Base-by-base conservation (phyloP, 257 asterid genomes). In the Henckelia pumila region DNA sequence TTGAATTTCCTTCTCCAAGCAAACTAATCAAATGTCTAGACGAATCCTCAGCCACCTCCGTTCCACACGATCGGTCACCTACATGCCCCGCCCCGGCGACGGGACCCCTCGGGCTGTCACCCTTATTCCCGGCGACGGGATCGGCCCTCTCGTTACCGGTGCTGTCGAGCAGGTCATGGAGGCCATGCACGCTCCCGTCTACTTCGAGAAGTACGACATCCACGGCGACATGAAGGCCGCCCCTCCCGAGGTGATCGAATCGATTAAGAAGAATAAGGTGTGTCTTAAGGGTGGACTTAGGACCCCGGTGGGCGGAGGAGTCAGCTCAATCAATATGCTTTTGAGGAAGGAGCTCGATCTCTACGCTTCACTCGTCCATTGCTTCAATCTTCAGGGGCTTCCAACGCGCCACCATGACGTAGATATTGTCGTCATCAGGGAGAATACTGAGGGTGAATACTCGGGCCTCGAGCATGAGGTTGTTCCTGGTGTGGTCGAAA, bases 401-500 rank as follows among this genome's bases (percentile, higher is more conserved):
- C 89, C 91, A 25, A 94, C 97, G 3, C 84, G 97, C 14, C 97
- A 94, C 70, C 81, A 91, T 2, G 82, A 82, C 63, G 99, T 91
- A 6, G 84, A 94, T 71, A 91, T 94, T 67, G 97, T 94, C 55
- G 97, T 91, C 63, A 91, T 94, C 55, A 77, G 99, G 80, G 99
- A 94, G 80, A 94, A 94, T 20, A 94, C 99, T 0, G 99, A 94
- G 80, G 99, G 99, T 1, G 99, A 94, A 64, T 94, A 94, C 74
- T 79, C 96, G 0, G 99, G 99, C 10, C 86, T 94, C 57, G 99
- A 94, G 82, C 99, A 94, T 73, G 97, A 94, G 96, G 99, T 94
- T 49, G 96, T 91, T 80, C 97, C 97, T 26, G 97, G 99, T 67
- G 97, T 94, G 32, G 97, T 94, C 6, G 99, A 94, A 69, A 94